Evolutionary conservation across 148 eudicot genomes (phyloP).

Genomic region (Diospyros lotus): DNA sequence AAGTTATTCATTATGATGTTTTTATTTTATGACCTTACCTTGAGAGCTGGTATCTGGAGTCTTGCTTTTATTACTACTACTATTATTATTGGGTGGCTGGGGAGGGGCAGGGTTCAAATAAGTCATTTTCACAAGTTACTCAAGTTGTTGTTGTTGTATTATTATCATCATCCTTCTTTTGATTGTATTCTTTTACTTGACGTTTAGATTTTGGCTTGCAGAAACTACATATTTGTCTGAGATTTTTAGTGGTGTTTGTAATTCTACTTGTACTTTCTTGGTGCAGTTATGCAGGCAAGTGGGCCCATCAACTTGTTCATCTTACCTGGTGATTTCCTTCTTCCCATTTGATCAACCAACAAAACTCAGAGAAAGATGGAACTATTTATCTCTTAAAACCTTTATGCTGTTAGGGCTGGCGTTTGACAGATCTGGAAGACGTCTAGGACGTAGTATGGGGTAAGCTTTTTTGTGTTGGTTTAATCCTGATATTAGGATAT

Average conservation of each 20-base stretch:
- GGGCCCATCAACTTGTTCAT: slow-evolving; percentile 25
- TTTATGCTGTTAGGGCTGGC: slow-evolving; percentile 24
- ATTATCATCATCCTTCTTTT: background rate
- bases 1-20: background rate
- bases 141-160: too few relatives aligned
- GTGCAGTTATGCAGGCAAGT: slow-evolving; percentile 27
- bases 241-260: background rate
- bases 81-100: too few relatives aligned
- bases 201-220: too few relatives aligned
- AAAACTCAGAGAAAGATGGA: background rate
- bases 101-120: too few relatives aligned
- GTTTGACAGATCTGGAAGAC: slow-evolving; percentile 27
- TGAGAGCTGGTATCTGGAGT: background rate
- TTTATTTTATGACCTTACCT: background rate
- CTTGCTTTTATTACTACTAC: too few relatives aligned
- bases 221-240: background rate
- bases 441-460: slow-evolving; percentile 32
- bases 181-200: background rate
- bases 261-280: background rate
- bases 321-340: slow-evolving; percentile 19
- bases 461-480: background rate
- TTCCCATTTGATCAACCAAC: background rate
- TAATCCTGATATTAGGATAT: too few relatives aligned
- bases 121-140: too few relatives aligned
- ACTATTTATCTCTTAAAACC: background rate